A percentile compares a stretch with the other conserved stretches of the same genome.
Evolutionary conservation across 2,329 filamentous ascomycete genomes (phyloP).

Genomic region (Penicillium sp.): DNA sequence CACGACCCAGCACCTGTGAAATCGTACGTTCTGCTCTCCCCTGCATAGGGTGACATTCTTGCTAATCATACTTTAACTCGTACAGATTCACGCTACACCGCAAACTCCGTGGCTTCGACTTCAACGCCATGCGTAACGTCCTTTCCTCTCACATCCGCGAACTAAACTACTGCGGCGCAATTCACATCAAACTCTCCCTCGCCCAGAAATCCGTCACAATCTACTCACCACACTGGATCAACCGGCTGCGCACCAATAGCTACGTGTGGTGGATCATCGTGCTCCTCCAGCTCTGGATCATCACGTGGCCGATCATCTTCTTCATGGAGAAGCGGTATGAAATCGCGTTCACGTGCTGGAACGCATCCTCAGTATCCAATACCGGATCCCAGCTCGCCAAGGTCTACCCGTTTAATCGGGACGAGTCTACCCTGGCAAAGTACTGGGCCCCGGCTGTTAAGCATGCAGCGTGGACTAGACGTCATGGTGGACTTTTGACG

Average conservation of each 20-base stretch:
- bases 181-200: conserved; percentile 24
- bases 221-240: conserved; percentile 41
- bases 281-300: conserved; percentile 40
- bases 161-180: conserved; percentile 37
- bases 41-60: not conserved
- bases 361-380: conserved; percentile 22
- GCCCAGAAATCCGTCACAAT: conserved; percentile 33
- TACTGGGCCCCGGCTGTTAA: conserved; percentile 36
- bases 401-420: conserved; percentile 25
- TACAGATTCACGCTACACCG: conserved; percentile 33
- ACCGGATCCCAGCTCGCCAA: conserved; percentile 11
- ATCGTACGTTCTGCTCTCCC: conserved; percentile 27
- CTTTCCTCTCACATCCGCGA: conserved; percentile 38
- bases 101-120: conserved; percentile 31
- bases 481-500: conserved; percentile 19
- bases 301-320: conserved; percentile 40
- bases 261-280: conserved; percentile 36
- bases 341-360: conserved; percentile 32
- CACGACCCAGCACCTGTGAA: conserved; percentile 35
- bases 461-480: conserved; percentile 34
- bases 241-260: conserved; percentile 32
- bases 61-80: not conserved
- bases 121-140: conserved; percentile 24
- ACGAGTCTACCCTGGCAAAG: conserved; percentile 30
- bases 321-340: conserved; percentile 39